These are phyloP conservation scores for Pestalotiopsis sp. DNA, from an alignment of 2,329 filamentous ascomycete genomes.

Conservation along the genomic window DNA sequence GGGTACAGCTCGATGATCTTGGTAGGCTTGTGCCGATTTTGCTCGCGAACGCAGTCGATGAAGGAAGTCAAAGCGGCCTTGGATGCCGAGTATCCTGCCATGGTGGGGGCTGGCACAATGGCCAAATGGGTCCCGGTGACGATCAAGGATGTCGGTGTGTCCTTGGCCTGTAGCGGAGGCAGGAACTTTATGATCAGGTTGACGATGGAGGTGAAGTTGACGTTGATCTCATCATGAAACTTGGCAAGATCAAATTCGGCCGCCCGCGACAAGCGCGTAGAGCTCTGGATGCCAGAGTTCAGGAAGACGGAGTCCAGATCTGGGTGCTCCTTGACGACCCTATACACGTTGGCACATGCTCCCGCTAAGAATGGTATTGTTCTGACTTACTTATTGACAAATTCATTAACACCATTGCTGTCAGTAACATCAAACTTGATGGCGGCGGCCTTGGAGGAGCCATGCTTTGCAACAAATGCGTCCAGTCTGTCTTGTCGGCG, in stretches of 20 bases:
- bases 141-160: constrained; percentile 19
- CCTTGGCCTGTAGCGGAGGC: constrained; percentile 34
- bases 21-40: constrained; percentile 30
- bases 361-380: background rate
- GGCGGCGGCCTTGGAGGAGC: constrained; percentile 12
- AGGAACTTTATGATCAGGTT: constrained; percentile 43
- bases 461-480: constrained; percentile 7
- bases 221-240: constrained; percentile 40
- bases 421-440: constrained; percentile 6
- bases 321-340: constrained; percentile 32
- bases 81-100: constrained; percentile 45
- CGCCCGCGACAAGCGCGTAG: constrained; percentile 39
- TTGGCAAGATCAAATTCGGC: constrained; percentile 35
- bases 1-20: constrained; percentile 44
- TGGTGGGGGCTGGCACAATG: constrained; percentile 36
- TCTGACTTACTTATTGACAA: constrained; percentile 38
- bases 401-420: background rate
- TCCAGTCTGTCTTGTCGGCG: constrained; percentile 52
- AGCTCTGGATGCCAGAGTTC: constrained; percentile 47
- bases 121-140: constrained; percentile 41
- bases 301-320: constrained; percentile 50
- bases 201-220: constrained; percentile 44
- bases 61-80: constrained; percentile 47
- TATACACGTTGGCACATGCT: constrained; percentile 16
- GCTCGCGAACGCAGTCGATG: constrained; percentile 38